A percentile compares a stretch with the other conserved stretches of the same genome.
phyloP scores from a whole-genome alignment of 768 basidiomycete species.

The Pleurotus citrinopileatus region DNA sequence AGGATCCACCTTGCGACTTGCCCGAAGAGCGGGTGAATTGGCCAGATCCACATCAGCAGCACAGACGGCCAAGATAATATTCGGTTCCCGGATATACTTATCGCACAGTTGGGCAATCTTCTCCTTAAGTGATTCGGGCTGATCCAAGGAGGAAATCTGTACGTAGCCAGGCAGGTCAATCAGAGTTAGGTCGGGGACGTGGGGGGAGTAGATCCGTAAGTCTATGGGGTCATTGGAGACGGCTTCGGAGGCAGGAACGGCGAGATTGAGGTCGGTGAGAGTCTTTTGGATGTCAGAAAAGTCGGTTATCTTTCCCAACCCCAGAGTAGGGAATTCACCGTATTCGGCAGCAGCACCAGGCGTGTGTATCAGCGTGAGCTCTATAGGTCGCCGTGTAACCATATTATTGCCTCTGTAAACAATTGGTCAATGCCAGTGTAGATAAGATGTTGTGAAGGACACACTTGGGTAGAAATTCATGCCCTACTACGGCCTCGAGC shows the following conservation, averaged over 20 bases:
- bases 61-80: conserved; percentile 98
- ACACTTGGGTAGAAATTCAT: conserved; percentile 97
- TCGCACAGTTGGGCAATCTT: conserved; percentile 90
- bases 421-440: background rate
- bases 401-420: conserved; percentile 91
- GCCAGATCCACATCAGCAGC: conserved; percentile 98
- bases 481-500: conserved; percentile 94
- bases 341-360: conserved; percentile 74
- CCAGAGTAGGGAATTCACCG: conserved; percentile 91
- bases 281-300: conserved; percentile 92
- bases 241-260: conserved; percentile 85
- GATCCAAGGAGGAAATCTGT: conserved; percentile 92
- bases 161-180: conserved; percentile 98
- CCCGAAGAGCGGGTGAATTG: conserved; percentile 93
- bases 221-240: conserved; percentile 96
- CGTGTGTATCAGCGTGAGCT: conserved; percentile 94
- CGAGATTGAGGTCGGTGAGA: conserved; percentile 91
- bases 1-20: conserved; percentile 92
- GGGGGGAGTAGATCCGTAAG: conserved; percentile 92
- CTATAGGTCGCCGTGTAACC: conserved; percentile 98
- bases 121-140: conserved; percentile 91
- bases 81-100: conserved; percentile 98
- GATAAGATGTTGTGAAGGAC: conserved; percentile 25
- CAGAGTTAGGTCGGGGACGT: conserved; percentile 95
- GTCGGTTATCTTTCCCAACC: conserved; percentile 85